phyloP scores from a whole-genome alignment of 331 rosid species.

The Quercus tomentella region DNA sequence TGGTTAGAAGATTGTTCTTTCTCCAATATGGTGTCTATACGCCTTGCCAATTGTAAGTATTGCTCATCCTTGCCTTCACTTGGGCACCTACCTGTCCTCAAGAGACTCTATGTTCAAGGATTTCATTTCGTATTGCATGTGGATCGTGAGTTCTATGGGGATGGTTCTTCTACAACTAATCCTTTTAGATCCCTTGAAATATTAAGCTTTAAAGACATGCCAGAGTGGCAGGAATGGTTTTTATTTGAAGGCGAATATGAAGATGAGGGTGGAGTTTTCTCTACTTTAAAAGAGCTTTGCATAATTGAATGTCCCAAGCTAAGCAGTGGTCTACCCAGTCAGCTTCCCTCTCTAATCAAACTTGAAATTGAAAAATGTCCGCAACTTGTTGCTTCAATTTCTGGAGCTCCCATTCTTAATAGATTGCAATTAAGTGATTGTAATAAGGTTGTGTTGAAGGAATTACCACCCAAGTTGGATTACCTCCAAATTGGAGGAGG shows the following conservation, averaged over 20 bases:
- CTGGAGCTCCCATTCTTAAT: not conserved
- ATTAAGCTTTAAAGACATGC: not conserved
- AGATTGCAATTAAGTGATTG: no score
- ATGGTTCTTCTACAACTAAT: not conserved
- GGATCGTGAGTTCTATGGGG: conserved; percentile 8
- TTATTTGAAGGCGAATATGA: not conserved
- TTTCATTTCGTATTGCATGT: not conserved
- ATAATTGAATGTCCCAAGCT: not conserved
- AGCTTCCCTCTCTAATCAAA: not conserved
- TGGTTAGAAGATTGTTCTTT: not conserved
- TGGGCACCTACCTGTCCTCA: conserved; percentile 9
- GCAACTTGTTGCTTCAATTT: not conserved
- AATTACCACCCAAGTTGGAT: no score
- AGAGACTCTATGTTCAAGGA: not conserved
- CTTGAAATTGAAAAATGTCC: not conserved
- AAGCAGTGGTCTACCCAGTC: not conserved
- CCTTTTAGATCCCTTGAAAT: conserved; percentile 8
- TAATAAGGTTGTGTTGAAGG: no score
- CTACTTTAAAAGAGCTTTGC: not conserved
- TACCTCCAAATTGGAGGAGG: no score
- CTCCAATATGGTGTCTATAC: not conserved
- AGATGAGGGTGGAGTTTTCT: not conserved
- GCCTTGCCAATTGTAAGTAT: not conserved
- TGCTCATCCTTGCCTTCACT: conserved; percentile 13
- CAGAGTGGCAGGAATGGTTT: conserved; percentile 7